Base-by-base conservation (phyloP, 768 basidiomycete genomes). In the Tricholoma matsutake region DNA sequence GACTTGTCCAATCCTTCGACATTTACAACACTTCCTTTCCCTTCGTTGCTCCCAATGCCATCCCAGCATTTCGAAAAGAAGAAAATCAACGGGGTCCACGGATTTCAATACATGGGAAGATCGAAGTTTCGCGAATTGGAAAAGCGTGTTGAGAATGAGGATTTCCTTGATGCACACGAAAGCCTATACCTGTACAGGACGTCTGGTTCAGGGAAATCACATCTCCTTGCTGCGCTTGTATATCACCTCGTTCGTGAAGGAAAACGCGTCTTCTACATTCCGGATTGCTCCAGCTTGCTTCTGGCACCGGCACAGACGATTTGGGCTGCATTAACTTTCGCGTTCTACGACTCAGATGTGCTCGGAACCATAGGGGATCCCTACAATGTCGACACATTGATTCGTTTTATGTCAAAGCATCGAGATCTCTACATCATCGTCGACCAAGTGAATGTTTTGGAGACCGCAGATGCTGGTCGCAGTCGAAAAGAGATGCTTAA, bases 151-250 rank as follows among this genome's bases (percentile, higher is more conserved):
- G 18, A 63, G 56, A 35, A 45, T 1, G 7, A 31, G 54, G 29
- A 54, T 54, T 61, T 64, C 54, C 32, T 58, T 29, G 34, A 51
- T 20, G 56, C 20, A 32, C 1, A 31, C 32, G 56, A 58, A 49
- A 57, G 37, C 28, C 16, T 64, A 54, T 64, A 63, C 49, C 43
- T 64, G 31, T 60, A 64, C 20, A 61, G 58, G 41, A 62, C 63
- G 4, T 58, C 47, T 45, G 63, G 63, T 47, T 64, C 35, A 41
- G 63, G 63, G 16, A 62, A 65, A 56, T 65, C 64, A 35, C 64
- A 65, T 56, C n/a, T 65, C 54, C 64, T 65, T 59, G 64, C 64
- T 53, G 58, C 58, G n/a, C 49, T 59, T 32, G 61, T 60, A 22
- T 63, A 47, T 63, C 58, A 39, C 20, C 64, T 65, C 45, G 31